phyloP scores from a whole-genome alignment of 1,284 basidiomycete genomes.

The Marasmius fiardii region DNA sequence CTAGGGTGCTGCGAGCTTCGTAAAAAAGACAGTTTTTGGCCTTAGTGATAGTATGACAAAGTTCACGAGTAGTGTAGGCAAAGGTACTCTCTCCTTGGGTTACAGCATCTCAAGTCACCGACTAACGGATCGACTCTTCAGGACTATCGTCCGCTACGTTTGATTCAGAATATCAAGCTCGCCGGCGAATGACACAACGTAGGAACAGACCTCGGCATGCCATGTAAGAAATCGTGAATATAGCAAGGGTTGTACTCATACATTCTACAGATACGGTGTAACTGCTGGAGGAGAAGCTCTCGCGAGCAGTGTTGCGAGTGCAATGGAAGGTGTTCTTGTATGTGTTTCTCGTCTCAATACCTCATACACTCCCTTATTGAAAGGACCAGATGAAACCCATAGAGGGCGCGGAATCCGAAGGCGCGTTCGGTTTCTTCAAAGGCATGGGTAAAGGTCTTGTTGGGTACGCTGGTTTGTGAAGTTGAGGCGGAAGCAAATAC shows the following conservation, averaged over 20 bases:
- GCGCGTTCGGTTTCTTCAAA: conserved; percentile 96
- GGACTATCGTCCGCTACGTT: conserved; percentile 95
- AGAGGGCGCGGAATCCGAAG: conserved; percentile 94
- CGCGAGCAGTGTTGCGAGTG: conserved; percentile 92
- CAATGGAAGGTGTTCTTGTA: conserved; percentile 94
- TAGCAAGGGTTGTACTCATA: conserved; percentile 7
- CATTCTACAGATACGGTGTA: conserved; percentile 76
- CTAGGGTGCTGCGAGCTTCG: conserved; percentile 94
- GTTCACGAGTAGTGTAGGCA: conserved; percentile 95
- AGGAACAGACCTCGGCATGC: conserved; percentile 96
- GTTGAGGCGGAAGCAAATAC: conserved; percentile 10
- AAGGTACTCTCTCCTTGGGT: conserved; percentile 52
- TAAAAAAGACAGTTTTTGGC: conserved; percentile 99
- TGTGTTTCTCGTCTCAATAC: conserved; percentile 24
- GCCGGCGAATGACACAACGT: conserved; percentile 83
- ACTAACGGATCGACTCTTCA: conserved; percentile 25
- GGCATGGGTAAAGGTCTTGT: conserved; percentile 96
- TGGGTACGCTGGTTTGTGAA: conserved; percentile 53
- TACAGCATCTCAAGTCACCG: background rate
- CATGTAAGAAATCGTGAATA: conserved; percentile 51
- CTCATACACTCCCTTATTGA: background rate
- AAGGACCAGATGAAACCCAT: conserved; percentile 80
- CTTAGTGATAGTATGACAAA: conserved; percentile 96
- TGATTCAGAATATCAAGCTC: conserved; percentile 93
- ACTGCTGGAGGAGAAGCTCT: conserved; percentile 93